These are phyloP conservation scores for Debaryomyces nepalensis DNA, from an alignment of 1,139 yeast species.

Conservation along the genomic window DNA sequence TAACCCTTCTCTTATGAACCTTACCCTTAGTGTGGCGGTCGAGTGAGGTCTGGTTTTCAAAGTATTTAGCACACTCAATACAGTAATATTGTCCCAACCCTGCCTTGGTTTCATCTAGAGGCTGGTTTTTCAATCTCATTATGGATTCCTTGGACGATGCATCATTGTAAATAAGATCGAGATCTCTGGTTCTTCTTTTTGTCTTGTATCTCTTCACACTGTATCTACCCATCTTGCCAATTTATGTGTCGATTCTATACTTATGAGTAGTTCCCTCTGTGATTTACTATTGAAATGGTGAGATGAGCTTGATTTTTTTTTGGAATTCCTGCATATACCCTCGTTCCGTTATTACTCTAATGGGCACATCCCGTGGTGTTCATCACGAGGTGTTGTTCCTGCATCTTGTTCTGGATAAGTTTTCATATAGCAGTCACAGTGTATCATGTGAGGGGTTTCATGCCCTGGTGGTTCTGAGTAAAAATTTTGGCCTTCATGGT, in stretches of 20 bases:
- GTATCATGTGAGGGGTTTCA: neutral
- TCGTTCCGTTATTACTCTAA: no score
- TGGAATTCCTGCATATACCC: slow-evolving; percentile 5
- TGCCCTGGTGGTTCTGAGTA: neutral
- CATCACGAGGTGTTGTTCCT: neutral
- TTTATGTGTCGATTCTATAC: slow-evolving; percentile 3
- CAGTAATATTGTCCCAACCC: slow-evolving; percentile 96
- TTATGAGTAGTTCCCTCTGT: neutral
- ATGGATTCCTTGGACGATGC: slow-evolving; percentile 67
- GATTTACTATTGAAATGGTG: slow-evolving; percentile 1
- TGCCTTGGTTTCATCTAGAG: slow-evolving; percentile 85
- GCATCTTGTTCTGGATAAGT: neutral
- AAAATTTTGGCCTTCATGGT: neutral
- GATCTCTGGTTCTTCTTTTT: slow-evolving; percentile 81
- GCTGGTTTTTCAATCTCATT: slow-evolving; percentile 71
- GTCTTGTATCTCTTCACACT: slow-evolving; percentile 77
- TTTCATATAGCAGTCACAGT: neutral
- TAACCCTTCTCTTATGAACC: slow-evolving; percentile 84
- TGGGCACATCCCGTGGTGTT: no score
- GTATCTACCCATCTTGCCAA: slow-evolving; percentile 74
- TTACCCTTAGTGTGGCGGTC: slow-evolving; percentile 75
- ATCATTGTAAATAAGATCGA: slow-evolving; percentile 83
- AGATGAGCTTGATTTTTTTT: slow-evolving; percentile 13
- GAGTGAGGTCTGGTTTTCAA: slow-evolving; percentile 75
- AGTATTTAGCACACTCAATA: slow-evolving; percentile 91